These are phyloP conservation scores for Pouteria glomerata DNA, from an alignment of 148 eudicot genomes.

Conservation along the genomic window DNA sequence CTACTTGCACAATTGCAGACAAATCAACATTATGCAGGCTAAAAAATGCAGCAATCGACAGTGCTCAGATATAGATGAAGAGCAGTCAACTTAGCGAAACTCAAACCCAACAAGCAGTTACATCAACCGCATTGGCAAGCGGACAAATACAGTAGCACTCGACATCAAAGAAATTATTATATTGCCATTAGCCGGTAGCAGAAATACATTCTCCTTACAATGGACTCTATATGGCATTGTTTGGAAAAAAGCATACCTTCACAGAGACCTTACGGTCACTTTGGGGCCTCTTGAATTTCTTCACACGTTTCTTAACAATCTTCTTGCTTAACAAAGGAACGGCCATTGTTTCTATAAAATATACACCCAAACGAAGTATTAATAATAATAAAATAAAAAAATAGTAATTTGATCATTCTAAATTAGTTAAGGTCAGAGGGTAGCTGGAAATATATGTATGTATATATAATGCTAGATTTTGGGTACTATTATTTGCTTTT, in stretches of 20 bases:
- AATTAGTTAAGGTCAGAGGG: no score
- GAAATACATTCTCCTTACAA: not conserved
- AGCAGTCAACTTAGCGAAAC: not conserved
- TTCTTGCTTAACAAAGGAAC: slow-evolving; percentile 46
- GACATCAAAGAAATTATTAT: no score
- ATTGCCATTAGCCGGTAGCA: not conserved
- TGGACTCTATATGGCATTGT: not conserved
- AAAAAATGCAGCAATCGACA: not conserved
- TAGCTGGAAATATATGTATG: no score
- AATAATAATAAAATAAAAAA: not conserved
- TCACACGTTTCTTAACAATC: slow-evolving; percentile 55
- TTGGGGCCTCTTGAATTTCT: slow-evolving; percentile 50
- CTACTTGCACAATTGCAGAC: not conserved
- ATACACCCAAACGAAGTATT: not conserved
- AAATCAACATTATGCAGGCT: no score
- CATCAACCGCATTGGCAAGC: not conserved
- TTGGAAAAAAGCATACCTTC: slow-evolving; percentile 23
- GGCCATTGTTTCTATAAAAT: slow-evolving; percentile 31
- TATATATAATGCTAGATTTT: no score
- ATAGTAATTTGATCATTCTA: not conserved
- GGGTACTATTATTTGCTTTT: no score
- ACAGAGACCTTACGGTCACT: slow-evolving; percentile 41
- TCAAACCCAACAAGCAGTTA: not conserved
- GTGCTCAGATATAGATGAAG: not conserved
- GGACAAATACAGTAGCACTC: not conserved